Percentiles rank a stretch among this genome's conserved stretches.
These are phyloP conservation scores for Lichina pygmaea DNA, from an alignment of 495 filamentous ascomycete species.

Conservation along the genomic window DNA sequence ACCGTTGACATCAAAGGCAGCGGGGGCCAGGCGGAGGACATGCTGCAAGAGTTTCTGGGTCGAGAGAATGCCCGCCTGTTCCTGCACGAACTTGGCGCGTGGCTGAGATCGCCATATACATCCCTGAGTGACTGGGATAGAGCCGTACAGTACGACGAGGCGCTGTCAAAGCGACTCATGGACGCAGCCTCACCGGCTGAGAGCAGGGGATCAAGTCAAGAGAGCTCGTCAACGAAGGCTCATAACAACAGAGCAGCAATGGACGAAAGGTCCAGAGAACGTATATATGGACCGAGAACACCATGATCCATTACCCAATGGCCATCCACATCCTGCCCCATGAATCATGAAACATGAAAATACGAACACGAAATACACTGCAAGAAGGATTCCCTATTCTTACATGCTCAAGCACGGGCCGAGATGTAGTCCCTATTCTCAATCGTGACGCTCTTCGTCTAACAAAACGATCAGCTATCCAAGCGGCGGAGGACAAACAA, in stretches of 20 bases:
- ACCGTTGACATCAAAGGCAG: constrained; percentile 74
- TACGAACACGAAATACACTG: too few species aligned
- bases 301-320: too few species aligned
- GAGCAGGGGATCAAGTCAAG: too few species aligned
- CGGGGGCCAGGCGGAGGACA: constrained; percentile 61
- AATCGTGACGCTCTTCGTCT: constrained; percentile 4
- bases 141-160: constrained; percentile 40
- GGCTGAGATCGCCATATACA: constrained; percentile 52
- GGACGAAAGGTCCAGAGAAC: too few species aligned
- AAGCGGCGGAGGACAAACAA: constrained; percentile 32
- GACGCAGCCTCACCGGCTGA: neutral
- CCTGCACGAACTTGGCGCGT: constrained; percentile 57
- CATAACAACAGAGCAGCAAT: too few species aligned
- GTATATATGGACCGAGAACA: too few species aligned
- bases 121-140: constrained; percentile 54
- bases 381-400: too few species aligned
- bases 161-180: neutral
- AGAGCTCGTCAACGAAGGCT: too few species aligned
- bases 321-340: too few species aligned
- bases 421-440: constrained; percentile 4
- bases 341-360: too few species aligned
- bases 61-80: constrained; percentile 54
- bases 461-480: neutral
- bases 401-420: neutral
- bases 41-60: constrained; percentile 69